These are phyloP conservation scores for Tetrapisispora phaffii DNA, from an alignment of 805 yeast genomes.

Conservation along the genomic window DNA sequence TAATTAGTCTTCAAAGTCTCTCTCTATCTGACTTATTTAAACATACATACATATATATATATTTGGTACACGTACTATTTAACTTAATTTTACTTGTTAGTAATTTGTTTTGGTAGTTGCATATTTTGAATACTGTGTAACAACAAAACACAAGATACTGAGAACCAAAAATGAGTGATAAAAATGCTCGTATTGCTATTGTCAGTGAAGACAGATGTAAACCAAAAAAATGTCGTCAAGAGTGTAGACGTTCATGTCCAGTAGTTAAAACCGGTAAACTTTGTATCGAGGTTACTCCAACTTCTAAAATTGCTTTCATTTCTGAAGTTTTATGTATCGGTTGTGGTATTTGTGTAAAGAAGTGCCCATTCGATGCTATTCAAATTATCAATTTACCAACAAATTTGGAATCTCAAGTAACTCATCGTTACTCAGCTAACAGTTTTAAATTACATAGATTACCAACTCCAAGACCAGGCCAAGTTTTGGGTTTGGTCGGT, in stretches of 20 bases:
- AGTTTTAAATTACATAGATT: slow-evolving; percentile 93
- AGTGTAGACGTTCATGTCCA: slow-evolving; percentile 94
- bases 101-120: no score
- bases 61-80: no score
- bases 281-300: slow-evolving; percentile 92
- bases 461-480: slow-evolving; percentile 98
- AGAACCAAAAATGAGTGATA: slow-evolving; percentile 27
- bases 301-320: slow-evolving; percentile 85
- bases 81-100: no score
- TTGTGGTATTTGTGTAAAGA: slow-evolving; percentile 98
- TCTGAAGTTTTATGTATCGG: slow-evolving; percentile 94
- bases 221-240: slow-evolving; percentile 97
- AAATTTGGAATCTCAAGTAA: slow-evolving; percentile 81
- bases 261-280: slow-evolving; percentile 95
- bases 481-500: slow-evolving; percentile 94
- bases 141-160: background rate
- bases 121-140: no score
- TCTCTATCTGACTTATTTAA: no score
- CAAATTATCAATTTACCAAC: slow-evolving; percentile 94
- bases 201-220: slow-evolving; percentile 91
- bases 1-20: no score
- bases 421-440: slow-evolving; percentile 96
- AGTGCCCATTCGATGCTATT: slow-evolving; percentile 97
- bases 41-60: no score
- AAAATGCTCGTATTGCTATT: slow-evolving; percentile 84